Conservation (phyloP, 805 yeast genomes). For the Saturnispora saitoi region DNA sequence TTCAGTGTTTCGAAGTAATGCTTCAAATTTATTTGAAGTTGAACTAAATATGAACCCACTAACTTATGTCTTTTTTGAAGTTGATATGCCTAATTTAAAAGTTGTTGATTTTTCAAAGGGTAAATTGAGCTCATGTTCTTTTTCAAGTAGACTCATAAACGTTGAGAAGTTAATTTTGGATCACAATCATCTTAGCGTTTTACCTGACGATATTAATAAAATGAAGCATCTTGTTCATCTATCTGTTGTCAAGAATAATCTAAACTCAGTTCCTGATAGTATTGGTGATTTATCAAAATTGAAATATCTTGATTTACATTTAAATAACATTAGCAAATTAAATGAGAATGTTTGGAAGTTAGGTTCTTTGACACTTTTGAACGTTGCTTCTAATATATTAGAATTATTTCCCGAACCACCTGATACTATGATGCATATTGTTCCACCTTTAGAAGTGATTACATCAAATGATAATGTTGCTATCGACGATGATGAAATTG, state of each 20-base stretch:
- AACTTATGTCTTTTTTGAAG: constrained; percentile 52
- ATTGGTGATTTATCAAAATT: constrained; percentile 54
- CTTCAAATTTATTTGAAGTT: constrained; percentile 56
- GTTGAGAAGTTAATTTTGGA: constrained; percentile 70
- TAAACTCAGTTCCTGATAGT: constrained; percentile 59
- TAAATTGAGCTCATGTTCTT: constrained; percentile 66
- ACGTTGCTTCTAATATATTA: constrained; percentile 66
- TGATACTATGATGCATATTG: constrained; percentile 17
- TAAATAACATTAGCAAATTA: constrained; percentile 66
- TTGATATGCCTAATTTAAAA: constrained; percentile 50
- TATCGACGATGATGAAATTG: constrained; percentile 3
- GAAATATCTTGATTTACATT: constrained; percentile 67
- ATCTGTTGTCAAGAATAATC: constrained; percentile 65
- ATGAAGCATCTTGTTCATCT: constrained; percentile 54
- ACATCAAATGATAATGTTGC: background rate
- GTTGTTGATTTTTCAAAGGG: constrained; percentile 75
- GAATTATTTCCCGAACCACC: constrained; percentile 50
- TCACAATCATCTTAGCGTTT: constrained; percentile 67
- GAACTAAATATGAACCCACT: constrained; percentile 80
- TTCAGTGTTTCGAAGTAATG: constrained; percentile 55
- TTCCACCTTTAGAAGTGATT: constrained; percentile 5
- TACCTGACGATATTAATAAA: constrained; percentile 61
- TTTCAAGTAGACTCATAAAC: constrained; percentile 52
- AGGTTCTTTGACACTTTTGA: constrained; percentile 46
- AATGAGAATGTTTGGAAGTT: constrained; percentile 63